Evolutionary conservation across 2,329 filamentous ascomycete genomes (phyloP), one percentile per base, ranked within the genome.

Genomic region (Reticulascus tulasneorum): DNA sequence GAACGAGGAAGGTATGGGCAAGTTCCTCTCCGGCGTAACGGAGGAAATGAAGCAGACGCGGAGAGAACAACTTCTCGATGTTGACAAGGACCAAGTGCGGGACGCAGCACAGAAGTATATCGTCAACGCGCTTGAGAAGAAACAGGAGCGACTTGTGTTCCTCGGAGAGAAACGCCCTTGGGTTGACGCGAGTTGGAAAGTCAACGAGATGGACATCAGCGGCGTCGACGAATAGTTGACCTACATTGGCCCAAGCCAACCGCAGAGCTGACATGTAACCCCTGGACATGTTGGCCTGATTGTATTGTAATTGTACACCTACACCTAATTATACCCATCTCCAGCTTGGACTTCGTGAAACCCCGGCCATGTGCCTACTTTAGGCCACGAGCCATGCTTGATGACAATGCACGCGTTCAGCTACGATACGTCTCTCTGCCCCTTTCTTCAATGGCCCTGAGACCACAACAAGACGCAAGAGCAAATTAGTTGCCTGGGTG

Each of bases 1-100:
- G 16, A 93, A 85, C 56, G 74, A 85, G 33, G 91, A 97, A 59
- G 93, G 91, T 23, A 86, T 94, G 79, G 75, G 77, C 27, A 74
- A 82, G 35, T 98, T 98, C 63, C 67, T 95, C 53, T 85, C 81
- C 20, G 89, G 89, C 10, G 75, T 98, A 23, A 87, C 85, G 2
- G 79, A 93, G 41, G 84, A 88, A 51, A 95, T 97, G 89, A 82
- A 85, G 54, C 89, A 96, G 64, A 75, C 69, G 51, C 81, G 87
- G 58, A 75, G 93, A 49, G 86, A 93, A 61, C 81, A 84, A 54
- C 71, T 98, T 38, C 73, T 98, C 5, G 91, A 96, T 57, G 90
- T 96, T 24, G 86, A 77, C 4, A 81, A 79, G 44, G 77, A 84
- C 46, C 82, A 95, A 50, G 85, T 98, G 9, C 81, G 82, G 44